phyloP scores from a whole-genome alignment of 2,329 filamentous ascomycete genomes.

The Ophiosphaerella herpotricha region DNA sequence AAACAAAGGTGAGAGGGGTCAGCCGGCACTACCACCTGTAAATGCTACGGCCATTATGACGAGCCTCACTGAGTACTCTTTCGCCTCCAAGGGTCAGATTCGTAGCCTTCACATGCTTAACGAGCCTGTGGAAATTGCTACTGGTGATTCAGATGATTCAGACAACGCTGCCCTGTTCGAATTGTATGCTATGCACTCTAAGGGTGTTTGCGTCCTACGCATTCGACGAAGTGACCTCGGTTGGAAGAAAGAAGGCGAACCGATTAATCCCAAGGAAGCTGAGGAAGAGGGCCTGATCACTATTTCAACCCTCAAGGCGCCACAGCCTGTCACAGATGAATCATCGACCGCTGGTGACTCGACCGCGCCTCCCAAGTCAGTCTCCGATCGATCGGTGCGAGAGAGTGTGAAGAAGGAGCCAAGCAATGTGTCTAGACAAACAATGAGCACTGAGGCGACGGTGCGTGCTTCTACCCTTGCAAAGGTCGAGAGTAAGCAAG shows the following conservation, averaged over 20 bases:
- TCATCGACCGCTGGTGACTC: conserved; percentile 47
- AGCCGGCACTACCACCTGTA: conserved; percentile 73
- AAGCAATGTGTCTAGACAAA: conserved; percentile 38
- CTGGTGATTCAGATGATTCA: conserved; percentile 61
- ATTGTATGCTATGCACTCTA: conserved; percentile 96
- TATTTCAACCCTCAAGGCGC: conserved; percentile 66
- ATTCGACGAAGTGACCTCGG: conserved; percentile 89
- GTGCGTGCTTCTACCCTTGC: conserved; percentile 48
- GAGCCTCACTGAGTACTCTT: conserved; percentile 92
- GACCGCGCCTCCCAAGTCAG: conserved; percentile 39
- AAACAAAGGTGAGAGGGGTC: conserved; percentile 50
- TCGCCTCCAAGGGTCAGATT: conserved; percentile 81
- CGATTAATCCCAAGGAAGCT: conserved; percentile 77
- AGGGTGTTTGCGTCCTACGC: conserved; percentile 87
- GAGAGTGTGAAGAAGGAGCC: conserved; percentile 45
- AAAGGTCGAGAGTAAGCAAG: conserved; percentile 50
- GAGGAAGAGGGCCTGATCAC: conserved; percentile 73
- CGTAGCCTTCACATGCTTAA: conserved; percentile 89
- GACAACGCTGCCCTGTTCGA: conserved; percentile 84
- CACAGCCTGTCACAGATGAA: conserved; percentile 36
- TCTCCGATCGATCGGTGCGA: conserved; percentile 42
- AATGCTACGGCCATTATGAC: conserved; percentile 98
- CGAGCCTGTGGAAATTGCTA: conserved; percentile 54
- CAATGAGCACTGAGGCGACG: conserved; percentile 45
- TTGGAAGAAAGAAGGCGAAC: conserved; percentile 89